These are phyloP conservation scores for Decorospora gaudefroyi DNA, from an alignment of 2,329 filamentous ascomycete genomes.

Conservation along the genomic window DNA sequence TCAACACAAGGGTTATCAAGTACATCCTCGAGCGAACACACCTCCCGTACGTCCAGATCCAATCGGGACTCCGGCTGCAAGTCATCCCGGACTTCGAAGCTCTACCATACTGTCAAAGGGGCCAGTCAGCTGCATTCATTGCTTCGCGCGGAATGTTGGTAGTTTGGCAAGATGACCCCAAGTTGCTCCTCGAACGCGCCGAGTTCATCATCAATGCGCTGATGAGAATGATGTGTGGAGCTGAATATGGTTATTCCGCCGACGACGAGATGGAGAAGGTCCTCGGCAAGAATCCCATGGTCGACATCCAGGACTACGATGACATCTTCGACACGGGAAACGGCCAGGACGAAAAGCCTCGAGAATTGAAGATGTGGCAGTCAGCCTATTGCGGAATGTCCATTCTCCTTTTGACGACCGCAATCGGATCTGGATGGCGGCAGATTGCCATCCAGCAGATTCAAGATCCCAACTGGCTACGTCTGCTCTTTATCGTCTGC, in stretches of 20 bases:
- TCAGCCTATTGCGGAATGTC: constrained; percentile 59
- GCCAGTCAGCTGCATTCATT: constrained; percentile 81
- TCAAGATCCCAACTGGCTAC: constrained; percentile 59
- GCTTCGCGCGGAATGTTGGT: constrained; percentile 71
- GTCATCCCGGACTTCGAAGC: constrained; percentile 62
- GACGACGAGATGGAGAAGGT: constrained; percentile 46
- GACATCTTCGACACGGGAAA: constrained; percentile 44
- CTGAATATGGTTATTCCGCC: constrained; percentile 51
- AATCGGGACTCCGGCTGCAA: constrained; percentile 63
- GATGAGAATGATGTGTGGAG: constrained; percentile 70
- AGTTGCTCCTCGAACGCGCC: constrained; percentile 70
- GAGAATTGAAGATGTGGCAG: constrained; percentile 61
- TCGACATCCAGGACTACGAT: constrained; percentile 23
- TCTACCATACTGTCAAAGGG: constrained; percentile 67
- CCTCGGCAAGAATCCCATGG: constrained; percentile 18
- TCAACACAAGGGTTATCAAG: constrained; percentile 67
- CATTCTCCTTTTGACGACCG: constrained; percentile 57
- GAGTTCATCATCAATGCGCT: constrained; percentile 75
- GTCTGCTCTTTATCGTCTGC: constrained; percentile 59
- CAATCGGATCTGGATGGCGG: constrained; percentile 62
- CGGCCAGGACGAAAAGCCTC: constrained; percentile 36
- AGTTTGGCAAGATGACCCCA: constrained; percentile 81
- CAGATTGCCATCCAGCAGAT: constrained; percentile 59
- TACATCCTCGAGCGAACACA: constrained; percentile 58
- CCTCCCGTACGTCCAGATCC: constrained; percentile 61